Percentiles rank a stretch among this genome's conserved stretches.
These are phyloP conservation scores for Leishmania lainsoni DNA, from an alignment of 208 protist species.

Conservation along the genomic window DNA sequence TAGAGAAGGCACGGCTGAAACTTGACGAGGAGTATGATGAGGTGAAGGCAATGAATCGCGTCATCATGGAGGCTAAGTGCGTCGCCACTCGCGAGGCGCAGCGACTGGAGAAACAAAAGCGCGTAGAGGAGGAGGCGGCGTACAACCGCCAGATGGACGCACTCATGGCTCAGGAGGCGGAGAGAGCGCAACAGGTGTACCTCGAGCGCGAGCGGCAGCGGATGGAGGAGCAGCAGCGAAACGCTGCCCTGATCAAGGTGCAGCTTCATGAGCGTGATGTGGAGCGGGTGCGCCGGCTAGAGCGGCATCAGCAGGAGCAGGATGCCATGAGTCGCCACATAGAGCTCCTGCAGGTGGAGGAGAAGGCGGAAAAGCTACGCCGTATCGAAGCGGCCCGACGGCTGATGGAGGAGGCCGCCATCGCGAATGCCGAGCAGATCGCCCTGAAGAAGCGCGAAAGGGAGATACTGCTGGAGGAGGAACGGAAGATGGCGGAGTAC, in stretches of 20 bases:
- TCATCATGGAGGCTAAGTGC: conserved; percentile 92
- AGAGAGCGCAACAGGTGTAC: conserved; percentile 88
- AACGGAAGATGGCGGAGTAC: conserved; percentile 88
- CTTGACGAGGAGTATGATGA: conserved; percentile 92
- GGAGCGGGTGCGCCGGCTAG: conserved; percentile 87
- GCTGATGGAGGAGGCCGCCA: conserved; percentile 92
- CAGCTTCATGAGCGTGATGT: conserved; percentile 92
- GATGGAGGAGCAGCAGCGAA: conserved; percentile 79
- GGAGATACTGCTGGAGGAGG: conserved; percentile 84
- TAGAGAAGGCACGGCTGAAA: conserved; percentile 78
- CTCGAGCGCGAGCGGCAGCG: conserved; percentile 88
- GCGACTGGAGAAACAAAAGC: conserved; percentile 72
- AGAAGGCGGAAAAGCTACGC: conserved; percentile 82
- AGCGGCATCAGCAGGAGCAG: conserved; percentile 92
- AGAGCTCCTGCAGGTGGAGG: conserved; percentile 85
- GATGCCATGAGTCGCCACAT: conserved; percentile 93
- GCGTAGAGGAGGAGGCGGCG: conserved; percentile 59
- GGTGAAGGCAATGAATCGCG: conserved; percentile 92
- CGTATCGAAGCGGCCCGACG: conserved; percentile 71
- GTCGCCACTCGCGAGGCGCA: conserved; percentile 92
- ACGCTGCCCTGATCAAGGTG: conserved; percentile 82
- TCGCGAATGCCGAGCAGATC: conserved; percentile 95
- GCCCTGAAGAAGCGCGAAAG: conserved; percentile 82
- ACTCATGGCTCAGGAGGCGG: conserved; percentile 85
- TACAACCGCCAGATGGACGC: conserved; percentile 81